Conservation (phyloP, 2,329 filamentous ascomycete genomes). For the Paraphoma sp. region DNA sequence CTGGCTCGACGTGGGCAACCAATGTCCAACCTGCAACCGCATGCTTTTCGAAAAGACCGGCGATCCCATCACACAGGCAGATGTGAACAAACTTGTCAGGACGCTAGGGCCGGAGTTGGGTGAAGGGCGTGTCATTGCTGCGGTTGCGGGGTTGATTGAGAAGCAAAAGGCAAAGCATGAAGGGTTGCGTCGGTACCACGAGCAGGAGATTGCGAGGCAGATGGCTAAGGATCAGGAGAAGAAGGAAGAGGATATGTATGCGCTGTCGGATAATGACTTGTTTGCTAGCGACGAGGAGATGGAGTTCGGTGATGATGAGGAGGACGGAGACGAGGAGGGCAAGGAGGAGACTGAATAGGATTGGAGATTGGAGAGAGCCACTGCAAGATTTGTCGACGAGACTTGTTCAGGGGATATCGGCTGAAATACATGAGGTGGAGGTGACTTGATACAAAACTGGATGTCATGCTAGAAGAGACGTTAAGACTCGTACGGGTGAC, state of each 20-base stretch:
- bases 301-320: conserved; percentile 9
- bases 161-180: conserved; percentile 4
- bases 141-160: conserved; percentile 11
- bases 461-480: too few species aligned
- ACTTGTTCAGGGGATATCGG: background rate
- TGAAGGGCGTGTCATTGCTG: conserved; percentile 1
- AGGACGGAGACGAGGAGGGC: conserved; percentile 3
- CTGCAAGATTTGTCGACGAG: background rate
- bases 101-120: conserved; percentile 1
- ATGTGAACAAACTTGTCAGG: conserved; percentile 4
- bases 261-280: conserved; percentile 6
- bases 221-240: conserved; percentile 3
- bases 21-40: conserved; percentile 26
- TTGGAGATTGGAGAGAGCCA: background rate
- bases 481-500: too few species aligned
- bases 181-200: conserved; percentile 2
- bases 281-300: conserved; percentile 15
- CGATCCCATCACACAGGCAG: conserved; percentile 14
- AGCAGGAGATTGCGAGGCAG: conserved; percentile 7
- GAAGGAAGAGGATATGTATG: background rate
- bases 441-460: too few species aligned
- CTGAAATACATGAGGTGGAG: too few species aligned
- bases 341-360: background rate
- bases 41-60: conserved; percentile 16
- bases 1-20: conserved; percentile 25